These are phyloP conservation scores for Hyphopichia wangnamkhiaoensis DNA, from an alignment of 1,139 yeast genomes.

Conservation along the genomic window DNA sequence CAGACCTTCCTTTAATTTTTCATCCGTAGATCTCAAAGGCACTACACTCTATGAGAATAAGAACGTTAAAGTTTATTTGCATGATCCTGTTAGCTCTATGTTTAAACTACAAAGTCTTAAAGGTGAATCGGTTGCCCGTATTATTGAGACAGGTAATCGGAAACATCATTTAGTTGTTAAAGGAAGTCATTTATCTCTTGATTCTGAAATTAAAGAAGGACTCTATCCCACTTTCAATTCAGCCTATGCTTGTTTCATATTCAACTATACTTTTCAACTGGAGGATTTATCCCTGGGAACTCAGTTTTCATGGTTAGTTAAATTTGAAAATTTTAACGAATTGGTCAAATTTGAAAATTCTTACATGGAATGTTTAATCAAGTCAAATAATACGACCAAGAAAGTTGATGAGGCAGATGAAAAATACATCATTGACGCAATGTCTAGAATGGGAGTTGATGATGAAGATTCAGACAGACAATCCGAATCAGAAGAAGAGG, in stretches of 20 bases:
- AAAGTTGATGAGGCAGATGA: constrained; percentile 33
- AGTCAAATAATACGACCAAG: too few species aligned
- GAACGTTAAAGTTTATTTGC: constrained; percentile 41
- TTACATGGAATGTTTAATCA: too few species aligned
- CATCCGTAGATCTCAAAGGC: constrained; percentile 2
- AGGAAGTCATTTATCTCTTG: not conserved
- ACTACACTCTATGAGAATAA: constrained; percentile 8
- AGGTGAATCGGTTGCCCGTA: constrained; percentile 13
- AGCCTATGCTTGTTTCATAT: too few species aligned
- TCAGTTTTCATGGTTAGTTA: not conserved
- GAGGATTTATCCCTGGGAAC: too few species aligned
- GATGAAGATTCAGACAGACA: constrained; percentile 16
- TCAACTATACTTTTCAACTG: too few species aligned
- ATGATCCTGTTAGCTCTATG: constrained; percentile 48
- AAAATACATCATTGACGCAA: constrained; percentile 28
- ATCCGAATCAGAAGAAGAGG: constrained; percentile 15
- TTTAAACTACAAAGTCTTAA: constrained; percentile 29
- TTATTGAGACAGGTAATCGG: constrained; percentile 54
- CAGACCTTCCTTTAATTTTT: not conserved
- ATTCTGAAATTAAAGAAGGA: too few species aligned
- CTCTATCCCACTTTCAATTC: too few species aligned
- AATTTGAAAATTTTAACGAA: not conserved
- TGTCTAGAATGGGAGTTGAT: constrained; percentile 28
- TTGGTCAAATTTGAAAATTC: not conserved
- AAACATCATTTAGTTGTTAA: constrained; percentile 52